Evolutionary conservation across 345 rosid genomes (phyloP).

Genomic region (Salix purpurea): DNA sequence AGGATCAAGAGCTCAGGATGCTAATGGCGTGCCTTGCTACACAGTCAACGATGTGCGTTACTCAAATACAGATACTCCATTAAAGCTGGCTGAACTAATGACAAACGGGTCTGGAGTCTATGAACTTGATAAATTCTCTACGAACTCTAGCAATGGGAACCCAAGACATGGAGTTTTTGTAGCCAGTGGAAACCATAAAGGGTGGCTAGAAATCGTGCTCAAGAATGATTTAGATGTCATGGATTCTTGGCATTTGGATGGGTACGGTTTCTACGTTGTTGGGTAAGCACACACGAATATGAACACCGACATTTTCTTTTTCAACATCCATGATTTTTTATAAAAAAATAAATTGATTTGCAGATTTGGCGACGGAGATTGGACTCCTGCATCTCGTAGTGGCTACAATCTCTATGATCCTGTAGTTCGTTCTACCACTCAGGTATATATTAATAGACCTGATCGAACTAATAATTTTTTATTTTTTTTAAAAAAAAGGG

Average conservation of each 20-base stretch:
- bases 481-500: too few relatives aligned
- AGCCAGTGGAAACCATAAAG: slow-evolving; percentile 41
- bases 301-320: too few relatives aligned
- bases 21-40: slow-evolving; percentile 17
- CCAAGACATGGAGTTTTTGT: slow-evolving; percentile 40
- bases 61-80: slow-evolving; percentile 31
- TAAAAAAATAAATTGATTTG: too few relatives aligned
- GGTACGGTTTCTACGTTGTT: slow-evolving; percentile 45
- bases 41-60: slow-evolving; percentile 43
- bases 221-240: slow-evolving; percentile 28
- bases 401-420: slow-evolving; percentile 55
- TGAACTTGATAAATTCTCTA: slow-evolving; percentile 38
- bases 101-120: slow-evolving; percentile 34
- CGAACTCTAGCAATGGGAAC: slow-evolving; percentile 20
- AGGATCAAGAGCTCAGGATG: slow-evolving; percentile 14
- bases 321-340: too few relatives aligned
- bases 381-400: slow-evolving; percentile 40
- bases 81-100: slow-evolving; percentile 44
- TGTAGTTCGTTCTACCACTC: slow-evolving; percentile 61
- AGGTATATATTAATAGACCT: slow-evolving; percentile 19
- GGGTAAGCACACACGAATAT: slow-evolving; percentile 24
- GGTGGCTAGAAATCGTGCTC: slow-evolving; percentile 50
- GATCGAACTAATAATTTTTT: too few relatives aligned
- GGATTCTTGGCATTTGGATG: slow-evolving; percentile 62
- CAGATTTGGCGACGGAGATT: slow-evolving; percentile 54